Percentiles rank a stretch among this genome's conserved stretches.
Conservation (phyloP, 2,329 filamentous ascomycete species). For the Fusarium multiceps region DNA sequence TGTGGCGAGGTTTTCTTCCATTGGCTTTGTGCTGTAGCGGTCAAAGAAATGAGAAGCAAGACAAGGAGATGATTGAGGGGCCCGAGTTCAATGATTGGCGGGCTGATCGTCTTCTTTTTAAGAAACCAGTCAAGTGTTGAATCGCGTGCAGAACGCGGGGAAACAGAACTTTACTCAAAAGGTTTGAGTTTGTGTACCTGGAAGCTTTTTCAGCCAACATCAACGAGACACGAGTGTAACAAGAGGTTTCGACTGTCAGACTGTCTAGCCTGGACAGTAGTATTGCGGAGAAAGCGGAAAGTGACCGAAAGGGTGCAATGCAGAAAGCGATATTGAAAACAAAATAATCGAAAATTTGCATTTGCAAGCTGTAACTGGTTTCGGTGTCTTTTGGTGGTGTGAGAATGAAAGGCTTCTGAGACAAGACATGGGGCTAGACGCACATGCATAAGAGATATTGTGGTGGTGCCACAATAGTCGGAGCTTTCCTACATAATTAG, state of each 20-base stretch:
- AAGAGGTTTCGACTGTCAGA: neutral
- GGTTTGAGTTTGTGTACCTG: neutral
- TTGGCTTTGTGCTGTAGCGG: neutral
- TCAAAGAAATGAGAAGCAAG: neutral
- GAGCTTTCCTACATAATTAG: conserved; percentile 3
- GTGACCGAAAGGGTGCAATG: conserved; percentile 18
- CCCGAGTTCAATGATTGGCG: conserved; percentile 13
- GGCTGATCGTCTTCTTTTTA: neutral
- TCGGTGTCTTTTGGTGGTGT: conserved; percentile 2
- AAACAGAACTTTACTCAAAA: conserved; percentile 8
- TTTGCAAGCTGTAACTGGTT: conserved; percentile 8
- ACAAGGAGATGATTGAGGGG: neutral
- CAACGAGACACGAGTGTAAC: neutral
- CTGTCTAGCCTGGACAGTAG: neutral
- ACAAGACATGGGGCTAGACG: conserved; percentile 16
- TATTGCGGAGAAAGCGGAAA: conserved; percentile 30
- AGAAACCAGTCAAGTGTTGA: conserved; percentile 2
- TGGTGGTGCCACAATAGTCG: conserved; percentile 30
- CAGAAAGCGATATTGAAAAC: neutral
- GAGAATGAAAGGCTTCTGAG: conserved; percentile 8
- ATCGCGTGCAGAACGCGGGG: conserved; percentile 14
- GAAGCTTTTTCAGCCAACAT: neutral
- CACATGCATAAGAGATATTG: conserved; percentile 8
- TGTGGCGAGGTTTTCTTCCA: neutral
- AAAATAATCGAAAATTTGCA: neutral